Percentiles rank a stretch among this genome's conserved stretches.
phyloP scores from a whole-genome alignment of 2,329 filamentous ascomycete species.

The Fusarium sp. region DNA sequence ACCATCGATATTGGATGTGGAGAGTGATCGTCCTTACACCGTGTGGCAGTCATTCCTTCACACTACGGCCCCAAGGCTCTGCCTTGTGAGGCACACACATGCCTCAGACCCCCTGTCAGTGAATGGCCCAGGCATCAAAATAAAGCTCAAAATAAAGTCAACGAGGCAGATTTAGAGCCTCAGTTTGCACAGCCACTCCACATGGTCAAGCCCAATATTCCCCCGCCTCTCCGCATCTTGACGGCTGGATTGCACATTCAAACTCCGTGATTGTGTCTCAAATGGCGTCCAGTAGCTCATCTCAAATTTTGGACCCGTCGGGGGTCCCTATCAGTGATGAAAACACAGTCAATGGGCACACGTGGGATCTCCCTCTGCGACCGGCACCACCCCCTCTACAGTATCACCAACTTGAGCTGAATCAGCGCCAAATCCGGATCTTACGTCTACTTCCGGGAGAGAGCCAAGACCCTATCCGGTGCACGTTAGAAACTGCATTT shows the following conservation, averaged over 20 bases:
- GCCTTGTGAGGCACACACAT: background rate
- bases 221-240: background rate
- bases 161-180: background rate
- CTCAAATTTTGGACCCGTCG: background rate
- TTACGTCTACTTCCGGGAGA: background rate
- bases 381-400: background rate
- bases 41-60: background rate
- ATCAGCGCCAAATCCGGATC: conserved; percentile 6
- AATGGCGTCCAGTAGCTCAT: background rate
- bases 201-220: background rate
- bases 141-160: background rate
- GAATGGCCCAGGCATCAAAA: background rate
- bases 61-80: background rate
- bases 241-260: background rate
- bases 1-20: background rate
- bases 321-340: background rate
- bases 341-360: background rate
- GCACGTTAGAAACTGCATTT: background rate
- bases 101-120: background rate
- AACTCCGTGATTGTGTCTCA: background rate
- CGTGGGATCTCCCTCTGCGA: background rate
- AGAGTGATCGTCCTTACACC: background rate
- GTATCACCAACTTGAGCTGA: background rate
- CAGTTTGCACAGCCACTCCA: background rate
- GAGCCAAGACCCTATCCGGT: background rate